Evolutionary conservation across 2,329 filamentous ascomycete species (phyloP).

Genomic region (Aspergillus sp.): DNA sequence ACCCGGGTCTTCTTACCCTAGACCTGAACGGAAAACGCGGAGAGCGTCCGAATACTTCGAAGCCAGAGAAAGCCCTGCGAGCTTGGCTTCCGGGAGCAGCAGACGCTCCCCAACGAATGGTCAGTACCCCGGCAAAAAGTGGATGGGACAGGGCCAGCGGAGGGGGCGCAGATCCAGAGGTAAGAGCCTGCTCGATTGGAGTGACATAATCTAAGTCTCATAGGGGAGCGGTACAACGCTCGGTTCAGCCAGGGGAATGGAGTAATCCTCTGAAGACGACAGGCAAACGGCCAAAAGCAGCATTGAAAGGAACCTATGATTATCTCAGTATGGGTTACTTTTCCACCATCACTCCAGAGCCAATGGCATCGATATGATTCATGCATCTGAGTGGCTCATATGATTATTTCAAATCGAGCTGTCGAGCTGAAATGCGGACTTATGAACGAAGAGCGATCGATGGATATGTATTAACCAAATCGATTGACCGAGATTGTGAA

Average conservation of each 20-base stretch:
- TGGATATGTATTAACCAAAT: conserved; percentile 9
- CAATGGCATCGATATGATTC: no score
- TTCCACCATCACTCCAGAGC: no score
- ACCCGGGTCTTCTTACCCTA: conserved; percentile 3
- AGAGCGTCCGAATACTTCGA: conserved; percentile 14
- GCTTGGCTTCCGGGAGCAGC: conserved; percentile 21
- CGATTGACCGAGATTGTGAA: conserved; percentile 17
- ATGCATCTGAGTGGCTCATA: no score
- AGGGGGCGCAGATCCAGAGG: conserved; percentile 19
- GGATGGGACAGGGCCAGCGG: conserved; percentile 7
- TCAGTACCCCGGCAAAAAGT: conserved; percentile 3
- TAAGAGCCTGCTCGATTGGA: conserved; percentile 6
- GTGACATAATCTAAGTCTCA: conserved; percentile 6
- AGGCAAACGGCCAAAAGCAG: neutral
- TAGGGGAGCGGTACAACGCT: conserved; percentile 23
- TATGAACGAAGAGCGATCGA: conserved; percentile 2
- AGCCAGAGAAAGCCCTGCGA: conserved; percentile 19
- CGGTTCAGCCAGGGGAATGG: conserved; percentile 22
- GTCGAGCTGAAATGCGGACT: no score
- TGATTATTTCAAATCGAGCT: no score
- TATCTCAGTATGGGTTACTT: no score
- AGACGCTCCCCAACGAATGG: conserved; percentile 9
- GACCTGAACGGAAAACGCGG: conserved; percentile 8
- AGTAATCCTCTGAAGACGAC: no score
- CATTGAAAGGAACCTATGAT: no score